A percentile compares a stretch with the other conserved stretches of the same genome.
Evolutionary conservation across 371 early-diverging fungal genomes (phyloP).

Genomic region (Batkoa obscura): DNA sequence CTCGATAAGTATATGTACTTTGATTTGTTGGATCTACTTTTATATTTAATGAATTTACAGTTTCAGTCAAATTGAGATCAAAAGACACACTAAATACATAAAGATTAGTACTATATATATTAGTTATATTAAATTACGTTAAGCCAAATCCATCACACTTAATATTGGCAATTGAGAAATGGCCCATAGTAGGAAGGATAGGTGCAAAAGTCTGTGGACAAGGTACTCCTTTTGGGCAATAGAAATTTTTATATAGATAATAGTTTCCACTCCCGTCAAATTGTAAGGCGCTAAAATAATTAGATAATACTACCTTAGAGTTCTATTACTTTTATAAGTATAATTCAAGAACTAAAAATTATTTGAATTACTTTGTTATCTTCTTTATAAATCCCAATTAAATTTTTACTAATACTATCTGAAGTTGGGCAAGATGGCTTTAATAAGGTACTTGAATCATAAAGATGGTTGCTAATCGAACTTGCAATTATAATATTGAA

Average conservation of each 20-base stretch:
- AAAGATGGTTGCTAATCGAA: too few relatives aligned
- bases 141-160: not conserved
- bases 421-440: too few relatives aligned
- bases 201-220: not conserved
- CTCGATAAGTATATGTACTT: too few relatives aligned
- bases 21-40: too few relatives aligned
- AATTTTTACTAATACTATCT: not conserved
- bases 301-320: not conserved
- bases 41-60: too few relatives aligned
- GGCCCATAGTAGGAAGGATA: not conserved
- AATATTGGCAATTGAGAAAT: not conserved
- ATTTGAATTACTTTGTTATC: not conserved
- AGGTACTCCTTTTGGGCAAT: not conserved
- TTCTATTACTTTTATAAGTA: not conserved
- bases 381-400: not conserved
- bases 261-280: not conserved
- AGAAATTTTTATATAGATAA: not conserved
- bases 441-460: too few relatives aligned
- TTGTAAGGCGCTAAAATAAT: not conserved
- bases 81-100: too few relatives aligned
- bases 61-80: too few relatives aligned
- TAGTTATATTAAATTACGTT: too few relatives aligned
- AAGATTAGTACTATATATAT: too few relatives aligned
- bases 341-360: not conserved
- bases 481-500: too few relatives aligned